Conservation (phyloP, 148 eudicot genomes). For the Rheum nobile region DNA sequence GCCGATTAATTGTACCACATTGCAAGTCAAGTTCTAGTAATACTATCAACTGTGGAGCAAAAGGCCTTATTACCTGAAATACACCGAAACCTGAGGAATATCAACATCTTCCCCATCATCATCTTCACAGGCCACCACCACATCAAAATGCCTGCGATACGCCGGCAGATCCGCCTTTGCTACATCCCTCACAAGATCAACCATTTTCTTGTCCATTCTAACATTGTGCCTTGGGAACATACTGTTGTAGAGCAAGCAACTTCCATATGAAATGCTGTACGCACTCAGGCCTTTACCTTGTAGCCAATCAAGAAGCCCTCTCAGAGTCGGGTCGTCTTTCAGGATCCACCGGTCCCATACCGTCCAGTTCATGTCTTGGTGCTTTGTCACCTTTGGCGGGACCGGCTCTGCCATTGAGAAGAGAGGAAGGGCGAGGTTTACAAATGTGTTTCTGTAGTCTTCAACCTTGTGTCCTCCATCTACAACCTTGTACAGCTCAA, state of each 20-base stretch:
- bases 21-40: not conserved
- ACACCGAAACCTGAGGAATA: slow-evolving; percentile 45
- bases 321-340: slow-evolving; percentile 36
- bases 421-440: slow-evolving; percentile 50
- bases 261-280: slow-evolving; percentile 61
- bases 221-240: slow-evolving; percentile 44
- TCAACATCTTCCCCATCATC: slow-evolving; percentile 45
- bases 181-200: slow-evolving; percentile 35
- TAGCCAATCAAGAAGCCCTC: slow-evolving; percentile 60
- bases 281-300: slow-evolving; percentile 42
- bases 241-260: slow-evolving; percentile 55
- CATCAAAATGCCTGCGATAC: slow-evolving; percentile 35
- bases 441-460: slow-evolving; percentile 58
- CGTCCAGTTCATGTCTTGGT: slow-evolving; percentile 58
- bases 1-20: not conserved
- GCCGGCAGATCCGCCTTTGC: slow-evolving; percentile 45
- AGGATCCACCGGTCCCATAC: slow-evolving; percentile 54
- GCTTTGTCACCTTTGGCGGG: slow-evolving; percentile 50
- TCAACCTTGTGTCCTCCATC: slow-evolving; percentile 44
- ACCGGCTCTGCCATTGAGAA: slow-evolving; percentile 56
- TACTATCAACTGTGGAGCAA: not conserved
- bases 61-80: slow-evolving; percentile 25
- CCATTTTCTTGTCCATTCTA: slow-evolving; percentile 46
- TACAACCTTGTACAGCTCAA: slow-evolving; percentile 50
- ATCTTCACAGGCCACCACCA: slow-evolving; percentile 51